Percentiles rank a stretch among this genome's conserved stretches.
Conservation (phyloP, 1,284 basidiomycete species). For the Cutaneotrichosporon arboriforme region DNA sequence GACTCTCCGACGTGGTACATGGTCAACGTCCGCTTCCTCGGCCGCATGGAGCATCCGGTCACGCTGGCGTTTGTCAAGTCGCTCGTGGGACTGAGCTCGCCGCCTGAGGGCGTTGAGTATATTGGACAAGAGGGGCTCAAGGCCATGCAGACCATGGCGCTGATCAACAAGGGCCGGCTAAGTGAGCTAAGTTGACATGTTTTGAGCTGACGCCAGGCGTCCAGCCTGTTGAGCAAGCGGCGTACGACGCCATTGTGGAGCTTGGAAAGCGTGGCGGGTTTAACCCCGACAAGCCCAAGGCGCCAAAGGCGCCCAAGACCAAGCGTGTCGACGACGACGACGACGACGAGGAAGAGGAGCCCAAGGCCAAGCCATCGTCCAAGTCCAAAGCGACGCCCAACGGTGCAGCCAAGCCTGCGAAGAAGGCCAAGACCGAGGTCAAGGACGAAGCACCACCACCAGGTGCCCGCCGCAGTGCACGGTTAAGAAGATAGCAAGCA, state of each 20-base stretch:
- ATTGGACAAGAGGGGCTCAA: constrained; percentile 58
- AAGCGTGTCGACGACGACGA: constrained; percentile 4
- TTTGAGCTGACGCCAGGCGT: constrained; percentile 29
- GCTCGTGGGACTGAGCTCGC: constrained; percentile 51
- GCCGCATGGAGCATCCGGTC: constrained; percentile 66
- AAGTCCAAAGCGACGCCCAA: background rate
- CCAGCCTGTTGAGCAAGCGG: constrained; percentile 65
- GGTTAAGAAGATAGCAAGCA: constrained; percentile 4
- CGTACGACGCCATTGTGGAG: constrained; percentile 63
- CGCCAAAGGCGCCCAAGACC: background rate
- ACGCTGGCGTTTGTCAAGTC: constrained; percentile 69
- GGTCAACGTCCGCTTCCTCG: constrained; percentile 67
- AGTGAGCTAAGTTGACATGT: constrained; percentile 54
- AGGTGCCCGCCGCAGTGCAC: constrained; percentile 7
- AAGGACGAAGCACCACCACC: constrained; percentile 14
- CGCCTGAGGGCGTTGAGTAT: constrained; percentile 59
- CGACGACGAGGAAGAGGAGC: background rate
- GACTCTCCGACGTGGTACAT: constrained; percentile 86
- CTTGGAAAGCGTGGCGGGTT: constrained; percentile 65
- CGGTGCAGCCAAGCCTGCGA: background rate
- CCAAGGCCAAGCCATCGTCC: background rate
- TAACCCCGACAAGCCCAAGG: background rate
- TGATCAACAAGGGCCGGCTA: constrained; percentile 76
- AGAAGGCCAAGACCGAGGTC: constrained; percentile 5
- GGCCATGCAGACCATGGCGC: constrained; percentile 62